phyloP scores from a whole-genome alignment of 2,329 filamentous ascomycete genomes.

The Nemania sp. region DNA sequence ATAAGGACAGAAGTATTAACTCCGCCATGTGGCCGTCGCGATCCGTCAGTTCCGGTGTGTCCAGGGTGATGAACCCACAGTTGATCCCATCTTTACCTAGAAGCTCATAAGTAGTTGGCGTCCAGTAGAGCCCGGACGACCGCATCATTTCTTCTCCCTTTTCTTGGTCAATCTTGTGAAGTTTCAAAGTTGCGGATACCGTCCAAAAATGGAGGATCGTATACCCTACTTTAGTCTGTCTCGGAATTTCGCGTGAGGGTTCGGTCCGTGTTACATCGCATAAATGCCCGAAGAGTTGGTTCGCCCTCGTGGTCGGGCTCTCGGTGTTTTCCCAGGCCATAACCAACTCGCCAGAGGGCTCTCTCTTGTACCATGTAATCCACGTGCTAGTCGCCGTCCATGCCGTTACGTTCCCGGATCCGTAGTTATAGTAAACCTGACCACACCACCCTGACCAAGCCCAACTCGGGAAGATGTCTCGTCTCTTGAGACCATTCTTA shows the following conservation, averaged over 20 bases:
- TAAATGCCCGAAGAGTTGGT: slow-evolving; percentile 21
- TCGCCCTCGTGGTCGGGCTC: slow-evolving; percentile 6
- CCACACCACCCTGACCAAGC: slow-evolving; percentile 30
- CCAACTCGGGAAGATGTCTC: slow-evolving; percentile 28
- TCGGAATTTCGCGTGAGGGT: not conserved
- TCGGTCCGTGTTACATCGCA: slow-evolving; percentile 20
- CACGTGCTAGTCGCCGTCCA: slow-evolving; percentile 26
- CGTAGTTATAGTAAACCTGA: slow-evolving; percentile 23
- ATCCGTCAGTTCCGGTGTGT: slow-evolving; percentile 4
- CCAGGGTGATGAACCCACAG: slow-evolving; percentile 27
- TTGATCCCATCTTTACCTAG: slow-evolving; percentile 9
- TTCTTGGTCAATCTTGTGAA: slow-evolving; percentile 21
- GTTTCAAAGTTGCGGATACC: slow-evolving; percentile 15
- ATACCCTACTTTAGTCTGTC: slow-evolving; percentile 1
- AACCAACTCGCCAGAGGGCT: slow-evolving; percentile 12
- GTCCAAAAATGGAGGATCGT: slow-evolving; percentile 28
- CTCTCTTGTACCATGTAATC: slow-evolving; percentile 28
- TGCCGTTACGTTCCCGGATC: slow-evolving; percentile 26
- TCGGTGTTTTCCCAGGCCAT: slow-evolving; percentile 13
- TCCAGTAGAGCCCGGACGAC: slow-evolving; percentile 28
- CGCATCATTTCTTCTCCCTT: slow-evolving; percentile 24
- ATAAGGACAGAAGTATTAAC: slow-evolving; percentile 25
- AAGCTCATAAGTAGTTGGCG: slow-evolving; percentile 21
- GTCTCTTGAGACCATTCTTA: slow-evolving; percentile 20
- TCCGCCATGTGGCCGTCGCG: slow-evolving; percentile 10